Conservation (phyloP, 1,139 yeast species). For the Pichia sp. region DNA sequence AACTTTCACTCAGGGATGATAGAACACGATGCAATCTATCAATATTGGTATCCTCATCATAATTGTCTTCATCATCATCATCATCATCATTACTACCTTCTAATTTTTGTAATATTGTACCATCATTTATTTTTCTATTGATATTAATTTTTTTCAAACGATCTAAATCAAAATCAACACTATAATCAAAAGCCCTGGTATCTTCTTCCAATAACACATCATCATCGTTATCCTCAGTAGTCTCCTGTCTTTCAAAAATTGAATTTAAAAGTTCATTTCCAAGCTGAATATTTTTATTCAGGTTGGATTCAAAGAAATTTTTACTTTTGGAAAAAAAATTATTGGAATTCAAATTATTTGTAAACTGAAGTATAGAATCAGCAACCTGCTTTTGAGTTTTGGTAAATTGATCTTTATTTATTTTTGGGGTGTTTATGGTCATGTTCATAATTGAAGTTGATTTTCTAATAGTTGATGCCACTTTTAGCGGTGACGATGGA, state of each 20-base stretch:
- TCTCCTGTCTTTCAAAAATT: conserved; percentile 11
- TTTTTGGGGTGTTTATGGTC: not conserved
- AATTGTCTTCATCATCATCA: conserved; percentile 7
- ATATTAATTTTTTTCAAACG: conserved; percentile 11
- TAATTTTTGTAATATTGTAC: conserved; percentile 10
- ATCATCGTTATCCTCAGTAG: not conserved
- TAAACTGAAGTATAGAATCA: conserved; percentile 19
- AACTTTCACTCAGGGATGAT: not conserved
- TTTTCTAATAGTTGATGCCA: conserved; percentile 10
- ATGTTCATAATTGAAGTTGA: conserved; percentile 16
- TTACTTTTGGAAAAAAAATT: conserved; percentile 22
- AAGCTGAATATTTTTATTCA: conserved; percentile 16
- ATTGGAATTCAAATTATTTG: conserved; percentile 20
- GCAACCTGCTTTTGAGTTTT: conserved; percentile 17
- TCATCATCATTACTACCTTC: conserved; percentile 8
- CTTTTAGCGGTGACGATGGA: not conserved
- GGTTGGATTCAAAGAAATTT: conserved; percentile 20
- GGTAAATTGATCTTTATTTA: conserved; percentile 7
- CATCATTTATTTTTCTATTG: conserved; percentile 7
- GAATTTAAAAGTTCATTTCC: conserved; percentile 14
- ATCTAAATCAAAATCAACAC: conserved; percentile 17
- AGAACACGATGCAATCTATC: not conserved
- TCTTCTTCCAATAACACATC: conserved; percentile 10
- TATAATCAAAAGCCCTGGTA: conserved; percentile 13
- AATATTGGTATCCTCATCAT: not conserved